These are phyloP conservation scores for Syzygium oleosum DNA, from an alignment of 345 rosid genomes.

Conservation along the genomic window DNA sequence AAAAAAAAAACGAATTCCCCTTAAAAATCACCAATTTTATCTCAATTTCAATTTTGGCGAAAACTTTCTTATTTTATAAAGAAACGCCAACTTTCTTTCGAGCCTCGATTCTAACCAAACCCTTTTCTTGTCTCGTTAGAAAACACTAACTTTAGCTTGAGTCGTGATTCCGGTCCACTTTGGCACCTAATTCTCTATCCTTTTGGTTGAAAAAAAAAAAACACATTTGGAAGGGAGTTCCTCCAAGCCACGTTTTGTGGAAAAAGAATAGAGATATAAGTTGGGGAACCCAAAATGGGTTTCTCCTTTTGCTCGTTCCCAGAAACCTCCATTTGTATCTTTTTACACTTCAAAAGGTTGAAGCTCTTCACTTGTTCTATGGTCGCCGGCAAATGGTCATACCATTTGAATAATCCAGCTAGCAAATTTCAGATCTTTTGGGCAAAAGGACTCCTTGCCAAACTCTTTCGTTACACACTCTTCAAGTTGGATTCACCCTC, in stretches of 20 bases:
- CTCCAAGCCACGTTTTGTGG: background rate
- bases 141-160: background rate
- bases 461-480: background rate
- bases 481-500: background rate
- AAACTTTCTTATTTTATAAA: background rate
- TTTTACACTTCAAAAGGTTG: background rate
- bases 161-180: background rate
- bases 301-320: background rate
- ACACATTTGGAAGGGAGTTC: background rate
- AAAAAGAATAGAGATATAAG: background rate
- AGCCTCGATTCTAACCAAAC: background rate
- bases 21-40: background rate
- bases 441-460: background rate
- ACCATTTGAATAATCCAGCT: background rate
- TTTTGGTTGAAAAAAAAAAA: background rate
- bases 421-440: background rate
- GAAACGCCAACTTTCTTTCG: background rate
- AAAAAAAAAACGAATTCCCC: background rate
- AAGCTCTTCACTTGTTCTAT: background rate
- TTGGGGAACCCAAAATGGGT: background rate
- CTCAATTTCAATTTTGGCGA: background rate
- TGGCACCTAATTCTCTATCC: too few species aligned
- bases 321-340: background rate
- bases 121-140: background rate
- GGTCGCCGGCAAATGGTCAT: background rate